Evolutionary conservation across 2,329 filamentous ascomycete genomes (phyloP).

Genomic region (Exophiala dermatitidis): DNA sequence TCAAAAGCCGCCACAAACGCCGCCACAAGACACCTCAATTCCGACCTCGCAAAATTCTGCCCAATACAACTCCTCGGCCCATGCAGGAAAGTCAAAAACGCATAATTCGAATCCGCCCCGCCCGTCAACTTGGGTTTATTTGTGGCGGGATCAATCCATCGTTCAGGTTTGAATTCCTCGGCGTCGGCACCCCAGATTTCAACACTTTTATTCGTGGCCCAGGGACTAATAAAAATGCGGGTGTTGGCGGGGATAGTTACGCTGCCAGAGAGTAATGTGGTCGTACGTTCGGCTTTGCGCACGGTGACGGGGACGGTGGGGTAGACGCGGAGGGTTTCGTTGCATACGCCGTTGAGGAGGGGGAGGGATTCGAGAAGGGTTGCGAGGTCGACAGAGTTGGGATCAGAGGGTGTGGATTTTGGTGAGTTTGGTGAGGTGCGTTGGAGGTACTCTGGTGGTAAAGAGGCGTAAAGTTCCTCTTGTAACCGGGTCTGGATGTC

Average conservation of each 20-base stretch:
- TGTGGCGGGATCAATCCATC: slow-evolving; percentile 54
- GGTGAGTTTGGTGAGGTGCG: not conserved
- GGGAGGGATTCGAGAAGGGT: slow-evolving; percentile 59
- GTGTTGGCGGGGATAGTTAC: slow-evolving; percentile 37
- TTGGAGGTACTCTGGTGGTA: slow-evolving; percentile 43
- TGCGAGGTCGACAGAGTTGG: not conserved
- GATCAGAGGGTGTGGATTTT: not conserved
- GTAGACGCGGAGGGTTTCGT: slow-evolving; percentile 36
- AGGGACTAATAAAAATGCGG: slow-evolving; percentile 37
- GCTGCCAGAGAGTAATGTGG: slow-evolving; percentile 39
- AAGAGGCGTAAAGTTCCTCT: slow-evolving; percentile 55
- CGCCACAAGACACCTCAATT: slow-evolving; percentile 36
- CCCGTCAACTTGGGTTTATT: slow-evolving; percentile 32
- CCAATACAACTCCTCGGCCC: slow-evolving; percentile 44
- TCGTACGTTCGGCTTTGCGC: slow-evolving; percentile 35
- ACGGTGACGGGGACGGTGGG: slow-evolving; percentile 35
- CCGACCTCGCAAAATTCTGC: slow-evolving; percentile 52
- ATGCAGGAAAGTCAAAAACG: slow-evolving; percentile 75
- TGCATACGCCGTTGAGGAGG: slow-evolving; percentile 42
- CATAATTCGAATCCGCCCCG: slow-evolving; percentile 62
- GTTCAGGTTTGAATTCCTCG: slow-evolving; percentile 30
- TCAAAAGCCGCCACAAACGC: slow-evolving; percentile 34
- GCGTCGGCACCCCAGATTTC: slow-evolving; percentile 30
- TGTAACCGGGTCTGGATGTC: slow-evolving; percentile 61
- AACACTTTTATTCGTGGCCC: slow-evolving; percentile 30